Evolutionary conservation across 2,329 filamentous ascomycete genomes (phyloP).

Genomic region (Fusarium praegraminearum): DNA sequence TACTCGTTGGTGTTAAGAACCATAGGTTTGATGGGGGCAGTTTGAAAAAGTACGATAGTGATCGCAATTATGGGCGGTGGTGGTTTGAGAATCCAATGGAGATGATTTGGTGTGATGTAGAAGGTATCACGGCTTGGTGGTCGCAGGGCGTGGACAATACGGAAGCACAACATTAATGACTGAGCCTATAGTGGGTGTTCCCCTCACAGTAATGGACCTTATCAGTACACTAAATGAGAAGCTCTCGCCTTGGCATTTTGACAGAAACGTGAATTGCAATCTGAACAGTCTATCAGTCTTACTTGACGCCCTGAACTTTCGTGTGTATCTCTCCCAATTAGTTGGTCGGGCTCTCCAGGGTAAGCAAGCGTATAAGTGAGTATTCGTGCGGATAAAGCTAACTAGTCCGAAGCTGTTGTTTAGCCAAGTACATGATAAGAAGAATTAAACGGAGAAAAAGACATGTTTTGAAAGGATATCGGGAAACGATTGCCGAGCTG

Average conservation of each 20-base stretch:
- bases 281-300: neutral
- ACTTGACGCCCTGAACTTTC: neutral
- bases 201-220: neutral
- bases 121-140: constrained; percentile 62
- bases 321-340: neutral
- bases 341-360: neutral
- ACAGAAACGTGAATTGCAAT: neutral
- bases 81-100: constrained; percentile 64
- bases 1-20: constrained; percentile 69
- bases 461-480: neutral
- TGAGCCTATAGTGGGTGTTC: neutral
- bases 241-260: neutral
- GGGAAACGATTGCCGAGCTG: too few species aligned
- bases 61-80: constrained; percentile 56
- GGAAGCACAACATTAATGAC: neutral
- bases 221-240: neutral
- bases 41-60: constrained; percentile 60
- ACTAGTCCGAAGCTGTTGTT: neutral
- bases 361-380: neutral
- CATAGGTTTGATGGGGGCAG: constrained; percentile 64
- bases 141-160: constrained; percentile 36
- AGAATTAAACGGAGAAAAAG: neutral
- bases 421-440: neutral
- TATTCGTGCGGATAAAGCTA: neutral
- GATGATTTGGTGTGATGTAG: constrained; percentile 64